Conservation (phyloP, 148 eudicot species). For the Nepenthes mirabilis region DNA sequence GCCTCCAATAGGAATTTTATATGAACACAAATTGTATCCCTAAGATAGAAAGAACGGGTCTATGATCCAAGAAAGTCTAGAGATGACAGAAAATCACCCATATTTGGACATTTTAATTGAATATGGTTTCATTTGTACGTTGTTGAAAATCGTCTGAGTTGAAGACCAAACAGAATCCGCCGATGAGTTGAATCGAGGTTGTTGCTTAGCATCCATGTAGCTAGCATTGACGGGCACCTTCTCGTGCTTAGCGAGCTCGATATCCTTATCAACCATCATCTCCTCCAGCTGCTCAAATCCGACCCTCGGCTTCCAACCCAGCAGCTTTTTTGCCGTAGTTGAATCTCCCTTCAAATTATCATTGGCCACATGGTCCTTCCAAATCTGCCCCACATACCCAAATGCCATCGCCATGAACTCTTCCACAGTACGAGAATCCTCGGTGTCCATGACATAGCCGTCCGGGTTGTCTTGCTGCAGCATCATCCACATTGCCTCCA, state of each 20-base stretch:
- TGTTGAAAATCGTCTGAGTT: not conserved
- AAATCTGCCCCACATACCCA: constrained; percentile 69
- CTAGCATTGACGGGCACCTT: constrained; percentile 90
- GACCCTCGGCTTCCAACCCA: constrained; percentile 85
- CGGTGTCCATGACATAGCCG: constrained; percentile 90
- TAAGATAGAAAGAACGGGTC: too few species aligned
- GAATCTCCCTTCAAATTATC: constrained; percentile 91
- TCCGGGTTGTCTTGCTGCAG: constrained; percentile 95
- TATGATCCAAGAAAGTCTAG: too few species aligned
- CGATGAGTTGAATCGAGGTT: constrained; percentile 33
- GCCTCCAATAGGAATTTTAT: too few species aligned
- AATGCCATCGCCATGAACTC: constrained; percentile 80
- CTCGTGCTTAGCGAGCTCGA: constrained; percentile 80
- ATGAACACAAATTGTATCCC: too few species aligned
- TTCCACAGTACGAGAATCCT: constrained; percentile 85
- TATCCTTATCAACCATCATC: constrained; percentile 97
- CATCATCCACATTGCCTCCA: constrained; percentile 99
- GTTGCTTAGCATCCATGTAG: constrained; percentile 92
- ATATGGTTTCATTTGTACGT: too few species aligned
- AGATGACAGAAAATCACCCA: too few species aligned
- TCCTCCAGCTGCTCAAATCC: constrained; percentile 85
- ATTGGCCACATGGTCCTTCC: constrained; percentile 83
- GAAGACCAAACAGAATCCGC: not conserved
- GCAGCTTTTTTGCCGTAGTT: constrained; percentile 55
- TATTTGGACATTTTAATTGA: too few species aligned